Conservation (phyloP, 2,329 filamentous ascomycete genomes). For the Alternaria arbusti region DNA sequence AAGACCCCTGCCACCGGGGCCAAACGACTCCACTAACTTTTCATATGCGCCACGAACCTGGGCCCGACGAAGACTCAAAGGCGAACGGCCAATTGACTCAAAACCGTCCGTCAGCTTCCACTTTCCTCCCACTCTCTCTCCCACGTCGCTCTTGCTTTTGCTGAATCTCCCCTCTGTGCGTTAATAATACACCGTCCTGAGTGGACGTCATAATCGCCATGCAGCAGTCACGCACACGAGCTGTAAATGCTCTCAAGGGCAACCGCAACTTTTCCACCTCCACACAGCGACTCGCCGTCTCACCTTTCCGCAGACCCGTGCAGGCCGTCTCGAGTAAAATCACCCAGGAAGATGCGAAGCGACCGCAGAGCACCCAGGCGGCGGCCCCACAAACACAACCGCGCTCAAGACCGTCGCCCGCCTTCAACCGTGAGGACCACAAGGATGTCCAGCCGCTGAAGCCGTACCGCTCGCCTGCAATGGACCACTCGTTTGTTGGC, state of each 20-base stretch:
- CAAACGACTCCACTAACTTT: constrained; percentile 18
- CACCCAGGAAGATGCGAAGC: constrained; percentile 49
- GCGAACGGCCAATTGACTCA: constrained; percentile 26
- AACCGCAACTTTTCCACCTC: constrained; percentile 54
- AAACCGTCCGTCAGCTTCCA: constrained; percentile 1
- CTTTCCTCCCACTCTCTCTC: background rate
- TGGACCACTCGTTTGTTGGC: constrained; percentile 77
- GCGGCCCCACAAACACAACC: constrained; percentile 37
- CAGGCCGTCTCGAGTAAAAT: constrained; percentile 39
- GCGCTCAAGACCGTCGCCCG: constrained; percentile 51
- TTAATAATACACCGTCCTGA: constrained; percentile 12
- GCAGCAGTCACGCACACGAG: constrained; percentile 47
- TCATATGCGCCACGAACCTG: constrained; percentile 14
- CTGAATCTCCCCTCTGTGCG: constrained; percentile 11
- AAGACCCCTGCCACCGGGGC: constrained; percentile 1
- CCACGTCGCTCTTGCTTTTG: constrained; percentile 13
- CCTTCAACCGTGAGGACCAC: constrained; percentile 58
- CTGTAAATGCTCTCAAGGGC: constrained; percentile 45
- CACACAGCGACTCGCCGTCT: constrained; percentile 49
- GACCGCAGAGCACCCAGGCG: constrained; percentile 51
- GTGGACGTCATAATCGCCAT: constrained; percentile 29
- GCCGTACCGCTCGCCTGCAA: constrained; percentile 56
- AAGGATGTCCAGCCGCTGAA: constrained; percentile 54
- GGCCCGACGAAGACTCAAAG: constrained; percentile 11
- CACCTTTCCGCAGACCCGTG: constrained; percentile 51